Base-by-base conservation (phyloP, 2,329 filamentous ascomycete species). In the Phyllosticta citrichinensis region DNA sequence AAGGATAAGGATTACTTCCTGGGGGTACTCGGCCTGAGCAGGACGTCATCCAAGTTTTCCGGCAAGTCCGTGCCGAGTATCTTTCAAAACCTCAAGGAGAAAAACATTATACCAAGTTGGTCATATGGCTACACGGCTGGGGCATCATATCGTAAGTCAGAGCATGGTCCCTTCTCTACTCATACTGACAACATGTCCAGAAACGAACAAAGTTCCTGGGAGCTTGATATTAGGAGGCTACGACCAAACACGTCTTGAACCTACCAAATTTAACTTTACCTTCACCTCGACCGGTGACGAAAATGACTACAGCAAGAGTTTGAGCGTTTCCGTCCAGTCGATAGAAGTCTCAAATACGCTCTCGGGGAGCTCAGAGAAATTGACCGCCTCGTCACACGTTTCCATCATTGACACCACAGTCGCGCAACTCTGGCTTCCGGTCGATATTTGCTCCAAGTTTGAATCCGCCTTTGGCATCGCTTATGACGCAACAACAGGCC, bases 211-310 rank as follows among this genome's bases (percentile, higher is more conserved):
- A 1, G 69, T 70, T 0, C 68, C 69, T 47, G 72, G 70, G 8
- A 75, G 67, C 56, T 66, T 77, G 22, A 70, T 73, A 1, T 63
- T 78, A 4, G 75, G 76, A 17, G 76, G 76, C 5, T 77, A 75
- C 60, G 75, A 78, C 63, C 65, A 68, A 19, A 71, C 70, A 0
- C 71, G 74, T n/a, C 72, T 75, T 62, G 68, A 63, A 22, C 58
- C 68, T 3, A 68, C 69, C 51, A 60, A 62, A 14, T 63, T 69
- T 2, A 63, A 64, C 24, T 71, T 72, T 5, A 27, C 52, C 24
- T 62, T 62, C 17, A 52, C 55, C 17, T 30, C 33, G 2, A 20
- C 27, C 1, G 3, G 0, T 2, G 52, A 51, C 14, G 40, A 47
- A 1, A 47, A 47, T 47, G 40, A 47, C 17, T 47, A 47, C 8